These are phyloP conservation scores for Laguncularia racemosa DNA, from an alignment of 345 rosid species.

Conservation along the genomic window DNA sequence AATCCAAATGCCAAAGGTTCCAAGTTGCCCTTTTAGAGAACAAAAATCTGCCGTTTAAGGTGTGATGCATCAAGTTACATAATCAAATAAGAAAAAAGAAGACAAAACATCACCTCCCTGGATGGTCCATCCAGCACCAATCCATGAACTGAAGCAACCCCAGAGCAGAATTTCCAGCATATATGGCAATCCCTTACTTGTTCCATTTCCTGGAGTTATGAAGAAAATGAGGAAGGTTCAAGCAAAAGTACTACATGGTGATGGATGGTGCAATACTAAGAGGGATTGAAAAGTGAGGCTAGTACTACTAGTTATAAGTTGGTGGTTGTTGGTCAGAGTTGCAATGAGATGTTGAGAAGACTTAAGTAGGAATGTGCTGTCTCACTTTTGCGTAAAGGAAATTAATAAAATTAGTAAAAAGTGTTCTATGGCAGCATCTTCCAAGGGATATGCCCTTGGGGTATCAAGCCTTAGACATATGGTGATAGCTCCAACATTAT, in stretches of 20 bases:
- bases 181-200: no score
- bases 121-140: background rate
- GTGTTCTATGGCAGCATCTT: slow-evolving; percentile 37
- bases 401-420: slow-evolving; percentile 2
- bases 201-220: no score
- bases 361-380: slow-evolving; percentile 18
- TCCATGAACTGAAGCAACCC: background rate
- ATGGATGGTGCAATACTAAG: no score
- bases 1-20: slow-evolving; percentile 49
- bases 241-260: slow-evolving; percentile 2
- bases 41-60: slow-evolving; percentile 14
- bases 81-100: no score
- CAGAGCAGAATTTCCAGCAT: background rate
- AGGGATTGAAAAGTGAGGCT: no score
- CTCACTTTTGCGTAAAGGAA: slow-evolving; percentile 16
- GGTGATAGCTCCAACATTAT: no score
- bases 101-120: no score
- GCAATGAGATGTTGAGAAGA: slow-evolving; percentile 33
- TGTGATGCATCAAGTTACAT: background rate
- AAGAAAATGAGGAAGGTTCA: no score
- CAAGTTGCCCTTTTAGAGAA: slow-evolving; percentile 44
- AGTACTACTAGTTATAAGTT: background rate
- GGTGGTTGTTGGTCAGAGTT: slow-evolving; percentile 11
- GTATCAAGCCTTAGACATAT: no score
- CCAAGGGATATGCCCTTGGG: slow-evolving; percentile 37